These are phyloP conservation scores for Coemansia sp. DNA, from an alignment of 192 early-diverging fungal species.

Conservation along the genomic window DNA sequence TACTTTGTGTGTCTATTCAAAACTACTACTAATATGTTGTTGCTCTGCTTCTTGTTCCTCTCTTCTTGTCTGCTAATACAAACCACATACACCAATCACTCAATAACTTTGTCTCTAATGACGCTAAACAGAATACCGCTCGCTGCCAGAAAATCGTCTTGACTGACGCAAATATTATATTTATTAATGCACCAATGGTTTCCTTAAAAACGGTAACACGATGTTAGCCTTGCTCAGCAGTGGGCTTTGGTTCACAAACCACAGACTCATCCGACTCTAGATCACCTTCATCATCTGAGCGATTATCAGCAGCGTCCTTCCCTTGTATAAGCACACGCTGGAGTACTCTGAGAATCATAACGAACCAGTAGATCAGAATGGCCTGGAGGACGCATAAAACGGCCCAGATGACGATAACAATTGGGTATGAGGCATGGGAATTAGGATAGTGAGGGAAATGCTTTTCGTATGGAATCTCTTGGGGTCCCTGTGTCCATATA, in stretches of 20 bases:
- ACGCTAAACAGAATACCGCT: too few relatives aligned
- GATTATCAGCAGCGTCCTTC: conserved; percentile 67
- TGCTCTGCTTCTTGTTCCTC: too few relatives aligned
- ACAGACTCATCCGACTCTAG: conserved; percentile 19
- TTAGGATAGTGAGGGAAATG: conserved; percentile 59
- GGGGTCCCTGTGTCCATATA: conserved; percentile 55
- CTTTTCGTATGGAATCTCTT: conserved; percentile 56
- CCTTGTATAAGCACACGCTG: conserved; percentile 60
- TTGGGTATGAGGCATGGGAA: conserved; percentile 54
- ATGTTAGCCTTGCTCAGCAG: background rate
- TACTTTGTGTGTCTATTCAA: too few relatives aligned
- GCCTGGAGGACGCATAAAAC: conserved; percentile 64
- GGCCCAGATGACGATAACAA: conserved; percentile 53
- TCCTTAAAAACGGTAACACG: too few relatives aligned
- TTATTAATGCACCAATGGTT: too few relatives aligned
- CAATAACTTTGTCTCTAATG: too few relatives aligned
- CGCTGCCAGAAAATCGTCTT: too few relatives aligned
- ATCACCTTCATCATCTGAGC: conserved; percentile 57
- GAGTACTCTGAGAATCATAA: conserved; percentile 66
- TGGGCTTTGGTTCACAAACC: background rate
- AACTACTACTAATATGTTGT: too few relatives aligned
- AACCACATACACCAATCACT: too few relatives aligned
- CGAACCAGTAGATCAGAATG: conserved; percentile 77
- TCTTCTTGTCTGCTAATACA: too few relatives aligned
- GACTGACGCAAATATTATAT: too few relatives aligned